Evolutionary conservation across 148 eudicot species (phyloP).

Genomic region (Fagopyrum homotropicum): DNA sequence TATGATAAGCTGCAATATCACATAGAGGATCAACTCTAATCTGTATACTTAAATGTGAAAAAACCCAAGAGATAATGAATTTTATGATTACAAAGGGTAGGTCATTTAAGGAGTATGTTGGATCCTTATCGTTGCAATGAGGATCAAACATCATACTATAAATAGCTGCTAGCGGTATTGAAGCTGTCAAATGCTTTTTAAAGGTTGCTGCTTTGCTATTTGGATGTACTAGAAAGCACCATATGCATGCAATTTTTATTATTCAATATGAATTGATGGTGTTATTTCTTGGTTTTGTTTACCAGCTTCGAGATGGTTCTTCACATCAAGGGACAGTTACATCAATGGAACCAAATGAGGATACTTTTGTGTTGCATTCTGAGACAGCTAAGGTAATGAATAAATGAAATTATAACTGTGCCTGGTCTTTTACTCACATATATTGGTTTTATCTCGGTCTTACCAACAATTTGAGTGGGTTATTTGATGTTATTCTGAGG

Average conservation of each 20-base stretch:
- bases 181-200: neutral
- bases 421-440: neutral
- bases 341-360: constrained; percentile 92
- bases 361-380: constrained; percentile 69
- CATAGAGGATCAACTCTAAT: neutral
- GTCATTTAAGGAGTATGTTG: neutral
- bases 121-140: neutral
- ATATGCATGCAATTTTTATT: neutral
- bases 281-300: constrained; percentile 13
- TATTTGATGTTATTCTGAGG: neutral
- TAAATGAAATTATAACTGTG: constrained; percentile 2
- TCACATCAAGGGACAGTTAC: constrained; percentile 85
- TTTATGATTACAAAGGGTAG: neutral
- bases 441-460: neutral
- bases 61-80: neutral
- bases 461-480: neutral
- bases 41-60: neutral
- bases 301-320: constrained; percentile 86
- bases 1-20: neutral
- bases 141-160: neutral
- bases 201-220: neutral
- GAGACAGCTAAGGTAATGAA: constrained; percentile 68
- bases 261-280: neutral
- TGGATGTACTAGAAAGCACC: neutral
- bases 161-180: neutral